phyloP scores from a whole-genome alignment of 345 rosid species.

The Hevea brasiliensis region DNA sequence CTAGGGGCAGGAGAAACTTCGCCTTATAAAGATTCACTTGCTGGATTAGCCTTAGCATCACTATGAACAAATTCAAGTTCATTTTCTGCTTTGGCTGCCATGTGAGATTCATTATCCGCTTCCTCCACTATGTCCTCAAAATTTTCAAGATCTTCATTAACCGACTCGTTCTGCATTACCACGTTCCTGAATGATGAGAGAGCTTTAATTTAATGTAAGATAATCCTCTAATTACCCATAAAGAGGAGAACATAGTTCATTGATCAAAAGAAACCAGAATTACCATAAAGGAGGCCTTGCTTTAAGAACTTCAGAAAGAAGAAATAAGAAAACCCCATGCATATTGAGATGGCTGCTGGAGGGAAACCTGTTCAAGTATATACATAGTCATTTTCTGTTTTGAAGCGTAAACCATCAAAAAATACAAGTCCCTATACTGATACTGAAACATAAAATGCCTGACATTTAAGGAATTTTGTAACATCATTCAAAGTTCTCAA shows the following conservation, averaged over 20 bases:
- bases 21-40: conserved; percentile 54
- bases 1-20: conserved; percentile 31
- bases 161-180: conserved; percentile 73
- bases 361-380: conserved; percentile 65
- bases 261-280: conserved; percentile 11
- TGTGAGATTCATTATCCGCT: conserved; percentile 38
- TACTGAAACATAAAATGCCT: too few species aligned
- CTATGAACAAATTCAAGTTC: conserved; percentile 20
- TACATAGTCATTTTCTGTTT: conserved; percentile 15
- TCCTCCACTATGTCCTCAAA: conserved; percentile 86
- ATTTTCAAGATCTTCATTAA: conserved; percentile 88
- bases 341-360: conserved; percentile 92
- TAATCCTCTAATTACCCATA: not conserved
- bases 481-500: too few species aligned
- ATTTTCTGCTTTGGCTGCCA: conserved; percentile 36
- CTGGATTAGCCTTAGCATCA: conserved; percentile 32
- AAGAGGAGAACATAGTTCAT: not conserved
- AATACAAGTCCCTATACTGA: not conserved
- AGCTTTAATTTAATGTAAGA: not conserved
- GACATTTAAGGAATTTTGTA: too few species aligned
- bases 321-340: conserved; percentile 95
- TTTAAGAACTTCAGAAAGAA: conserved; percentile 89
- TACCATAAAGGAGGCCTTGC: conserved; percentile 88
- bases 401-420: not conserved
- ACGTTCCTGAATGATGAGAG: conserved; percentile 57